Conservation (phyloP, 1,284 basidiomycete genomes). For the Crepidotus sp. region DNA sequence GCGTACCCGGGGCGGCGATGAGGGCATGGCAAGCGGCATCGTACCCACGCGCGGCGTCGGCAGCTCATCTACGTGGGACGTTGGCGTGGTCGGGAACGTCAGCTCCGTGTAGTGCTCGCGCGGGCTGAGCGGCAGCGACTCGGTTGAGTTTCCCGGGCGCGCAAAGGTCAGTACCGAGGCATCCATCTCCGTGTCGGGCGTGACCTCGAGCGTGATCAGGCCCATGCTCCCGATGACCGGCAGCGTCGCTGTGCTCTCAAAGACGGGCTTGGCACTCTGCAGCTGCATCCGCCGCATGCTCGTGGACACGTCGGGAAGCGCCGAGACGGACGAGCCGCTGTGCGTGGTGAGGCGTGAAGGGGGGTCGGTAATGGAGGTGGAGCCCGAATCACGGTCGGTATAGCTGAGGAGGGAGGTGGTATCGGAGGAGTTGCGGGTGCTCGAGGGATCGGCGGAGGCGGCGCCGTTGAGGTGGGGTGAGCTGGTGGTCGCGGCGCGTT, state of each 20-base stretch:
- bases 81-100: slow-evolving; percentile 15
- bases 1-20: slow-evolving; percentile 15
- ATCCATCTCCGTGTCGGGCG: slow-evolving; percentile 36
- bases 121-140: slow-evolving; percentile 42
- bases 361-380: slow-evolving; percentile 38
- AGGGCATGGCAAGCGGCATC: slow-evolving; percentile 15
- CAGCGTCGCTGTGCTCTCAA: slow-evolving; percentile 30
- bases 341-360: slow-evolving; percentile 30
- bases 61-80: slow-evolving; percentile 15
- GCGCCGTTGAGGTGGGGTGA: slow-evolving; percentile 11
- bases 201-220: slow-evolving; percentile 27
- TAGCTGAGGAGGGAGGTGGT: slow-evolving; percentile 35
- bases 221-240: slow-evolving; percentile 23
- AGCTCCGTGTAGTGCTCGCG: slow-evolving; percentile 18
- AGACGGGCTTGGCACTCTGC: slow-evolving; percentile 19
- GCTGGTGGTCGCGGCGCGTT: slow-evolving; percentile 27
- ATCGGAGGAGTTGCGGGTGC: slow-evolving; percentile 33
- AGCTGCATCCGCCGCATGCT: slow-evolving; percentile 17
- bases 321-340: slow-evolving; percentile 21
- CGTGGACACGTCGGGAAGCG: slow-evolving; percentile 10
- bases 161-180: slow-evolving; percentile 62
- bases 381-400: slow-evolving; percentile 30
- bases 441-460: slow-evolving; percentile 22
- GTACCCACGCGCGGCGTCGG: slow-evolving; percentile 18
- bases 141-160: slow-evolving; percentile 61